Percentiles rank a stretch among this genome's conserved stretches.
phyloP scores from a whole-genome alignment of 352 stramenopile genomes.

The Pythium diclinum region DNA sequence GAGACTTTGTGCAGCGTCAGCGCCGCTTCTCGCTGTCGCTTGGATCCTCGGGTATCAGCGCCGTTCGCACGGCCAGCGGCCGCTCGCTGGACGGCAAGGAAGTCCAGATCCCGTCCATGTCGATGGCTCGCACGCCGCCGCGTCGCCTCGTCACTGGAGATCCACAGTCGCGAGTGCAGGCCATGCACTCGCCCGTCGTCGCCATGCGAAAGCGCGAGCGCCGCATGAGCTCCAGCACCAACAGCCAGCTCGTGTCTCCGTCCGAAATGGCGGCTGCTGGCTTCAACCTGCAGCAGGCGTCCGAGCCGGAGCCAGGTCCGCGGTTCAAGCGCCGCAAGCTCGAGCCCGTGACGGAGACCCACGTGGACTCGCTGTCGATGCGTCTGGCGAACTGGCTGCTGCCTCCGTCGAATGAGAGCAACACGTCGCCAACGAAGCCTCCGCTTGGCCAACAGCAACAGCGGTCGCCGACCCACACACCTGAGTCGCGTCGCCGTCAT shows the following conservation, averaged over 20 bases:
- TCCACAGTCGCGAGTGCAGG: conserved; percentile 2
- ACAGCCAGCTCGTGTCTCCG: conserved; percentile 24
- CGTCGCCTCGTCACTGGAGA: neutral
- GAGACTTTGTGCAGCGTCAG: conserved; percentile 51
- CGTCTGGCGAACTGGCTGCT: conserved; percentile 61
- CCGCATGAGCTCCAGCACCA: conserved; percentile 13
- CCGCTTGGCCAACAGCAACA: conserved; percentile 6
- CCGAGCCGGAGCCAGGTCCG: neutral
- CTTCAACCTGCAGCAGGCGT: conserved; percentile 14
- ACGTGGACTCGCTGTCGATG: conserved; percentile 44
- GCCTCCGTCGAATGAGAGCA: conserved; percentile 5
- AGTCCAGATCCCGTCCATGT: conserved; percentile 5
- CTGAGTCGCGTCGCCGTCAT: conserved; percentile 25
- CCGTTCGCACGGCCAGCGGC: conserved; percentile 9
- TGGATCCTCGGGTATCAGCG: conserved; percentile 23
- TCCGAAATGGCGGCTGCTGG: conserved; percentile 25
- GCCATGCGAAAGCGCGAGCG: conserved; percentile 24
- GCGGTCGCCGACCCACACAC: conserved; percentile 31
- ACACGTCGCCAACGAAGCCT: conserved; percentile 12
- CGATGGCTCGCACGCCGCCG: neutral
- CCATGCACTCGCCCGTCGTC: conserved; percentile 20
- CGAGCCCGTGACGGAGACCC: conserved; percentile 30
- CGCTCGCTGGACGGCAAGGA: conserved; percentile 16
- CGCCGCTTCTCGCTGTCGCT: conserved; percentile 10
- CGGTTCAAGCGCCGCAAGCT: conserved; percentile 46